Evolutionary conservation across 1,284 basidiomycete species (phyloP).

Genomic region (Athelia sp.): DNA sequence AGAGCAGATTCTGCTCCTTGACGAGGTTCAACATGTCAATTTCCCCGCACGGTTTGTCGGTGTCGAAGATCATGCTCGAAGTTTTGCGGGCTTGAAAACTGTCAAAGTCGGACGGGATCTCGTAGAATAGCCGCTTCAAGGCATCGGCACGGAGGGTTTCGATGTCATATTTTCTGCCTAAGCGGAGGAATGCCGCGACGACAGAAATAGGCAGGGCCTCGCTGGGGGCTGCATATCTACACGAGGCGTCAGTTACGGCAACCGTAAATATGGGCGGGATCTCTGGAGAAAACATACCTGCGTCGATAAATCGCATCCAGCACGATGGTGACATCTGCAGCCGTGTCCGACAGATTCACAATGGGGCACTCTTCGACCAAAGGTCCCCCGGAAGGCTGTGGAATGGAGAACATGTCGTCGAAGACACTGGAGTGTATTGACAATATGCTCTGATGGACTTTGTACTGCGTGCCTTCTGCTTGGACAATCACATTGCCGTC

Average conservation of each 20-base stretch:
- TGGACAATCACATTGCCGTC: conserved; percentile 21
- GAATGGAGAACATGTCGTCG: conserved; percentile 15
- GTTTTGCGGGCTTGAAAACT: not conserved
- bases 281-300: conserved; percentile 12
- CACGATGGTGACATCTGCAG: conserved; percentile 19
- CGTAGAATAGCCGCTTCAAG: not conserved
- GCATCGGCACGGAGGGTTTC: not conserved
- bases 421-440: conserved; percentile 15
- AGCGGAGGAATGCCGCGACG: not conserved
- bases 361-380: conserved; percentile 20
- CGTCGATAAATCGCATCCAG: conserved; percentile 17
- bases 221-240: not conserved
- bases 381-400: conserved; percentile 8
- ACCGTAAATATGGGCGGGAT: no score
- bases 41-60: not conserved
- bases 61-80: not conserved
- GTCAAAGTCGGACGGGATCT: not conserved
- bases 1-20: not conserved
- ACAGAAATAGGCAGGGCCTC: not conserved
- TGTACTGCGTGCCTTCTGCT: conserved; percentile 16
- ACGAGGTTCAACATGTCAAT: not conserved
- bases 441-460: conserved; percentile 15
- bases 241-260: not conserved
- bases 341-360: conserved; percentile 14
- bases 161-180: conserved; percentile 1